Conservation (phyloP, 768 basidiomycete species). For the Psilocybe subaeruginosa region DNA sequence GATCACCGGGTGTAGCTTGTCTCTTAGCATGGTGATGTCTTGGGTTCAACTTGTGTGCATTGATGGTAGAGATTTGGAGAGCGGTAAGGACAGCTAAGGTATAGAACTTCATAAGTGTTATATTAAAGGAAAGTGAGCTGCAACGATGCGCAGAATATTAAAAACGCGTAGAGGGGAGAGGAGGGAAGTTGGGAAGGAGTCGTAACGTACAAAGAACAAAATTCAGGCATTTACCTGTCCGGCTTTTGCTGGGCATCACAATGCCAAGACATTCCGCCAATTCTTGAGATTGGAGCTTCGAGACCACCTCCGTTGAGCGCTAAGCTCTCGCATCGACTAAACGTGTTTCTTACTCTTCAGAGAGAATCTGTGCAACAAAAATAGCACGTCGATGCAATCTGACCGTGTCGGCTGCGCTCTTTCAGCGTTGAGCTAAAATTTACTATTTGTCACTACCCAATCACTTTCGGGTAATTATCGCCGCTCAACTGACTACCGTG, state of each 20-base stretch:
- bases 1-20: constrained; percentile 24
- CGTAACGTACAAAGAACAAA: background rate
- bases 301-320: background rate
- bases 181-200: background rate
- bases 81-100: constrained; percentile 48
- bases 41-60: constrained; percentile 37
- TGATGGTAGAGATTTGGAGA: constrained; percentile 35
- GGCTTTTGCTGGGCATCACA: background rate
- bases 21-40: constrained; percentile 46
- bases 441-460: background rate
- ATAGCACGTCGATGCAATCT: background rate
- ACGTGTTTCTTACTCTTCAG: background rate
- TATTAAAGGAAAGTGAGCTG: constrained; percentile 25
- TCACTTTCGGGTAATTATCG: background rate
- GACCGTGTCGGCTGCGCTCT: background rate
- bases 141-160: constrained; percentile 19
- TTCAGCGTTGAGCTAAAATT: background rate
- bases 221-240: background rate
- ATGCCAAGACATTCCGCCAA: background rate
- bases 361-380: background rate
- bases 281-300: background rate
- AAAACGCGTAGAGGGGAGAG: constrained; percentile 1
- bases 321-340: background rate
- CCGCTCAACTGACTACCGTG: background rate
- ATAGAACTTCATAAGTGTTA: constrained; percentile 46